Evolutionary conservation across 441 rosid species (phyloP).

Genomic region (Corymbia citriodora): DNA sequence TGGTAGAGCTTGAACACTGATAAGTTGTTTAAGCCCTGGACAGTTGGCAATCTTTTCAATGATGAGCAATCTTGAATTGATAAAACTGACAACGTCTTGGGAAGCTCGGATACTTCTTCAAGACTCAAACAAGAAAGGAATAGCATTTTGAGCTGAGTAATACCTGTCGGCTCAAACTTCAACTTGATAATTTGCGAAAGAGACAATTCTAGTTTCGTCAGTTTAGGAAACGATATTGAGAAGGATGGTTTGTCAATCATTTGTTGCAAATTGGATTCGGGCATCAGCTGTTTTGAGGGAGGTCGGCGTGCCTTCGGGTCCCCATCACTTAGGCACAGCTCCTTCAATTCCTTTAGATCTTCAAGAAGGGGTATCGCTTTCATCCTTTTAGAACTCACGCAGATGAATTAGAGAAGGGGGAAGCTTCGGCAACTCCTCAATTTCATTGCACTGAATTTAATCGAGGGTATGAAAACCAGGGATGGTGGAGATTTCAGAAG

Average conservation of each 20-base stretch:
- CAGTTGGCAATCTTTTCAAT: no score
- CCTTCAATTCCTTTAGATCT: not conserved
- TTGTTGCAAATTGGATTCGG: not conserved
- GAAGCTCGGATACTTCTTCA: no score
- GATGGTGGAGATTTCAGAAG: not conserved
- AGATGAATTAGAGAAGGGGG: not conserved
- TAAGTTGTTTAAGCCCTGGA: no score
- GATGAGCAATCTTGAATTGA: no score
- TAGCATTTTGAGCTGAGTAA: not conserved
- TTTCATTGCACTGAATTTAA: not conserved
- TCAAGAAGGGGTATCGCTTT: not conserved
- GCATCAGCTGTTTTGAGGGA: rapidly evolving
- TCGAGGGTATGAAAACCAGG: not conserved
- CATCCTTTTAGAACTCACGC: not conserved
- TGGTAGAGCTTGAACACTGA: not conserved
- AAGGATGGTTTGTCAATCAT: not conserved
- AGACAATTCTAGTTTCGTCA: not conserved
- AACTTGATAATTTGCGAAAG: not conserved
- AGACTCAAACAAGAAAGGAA: no score
- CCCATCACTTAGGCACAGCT: not conserved
- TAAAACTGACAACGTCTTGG: no score
- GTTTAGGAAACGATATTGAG: not conserved
- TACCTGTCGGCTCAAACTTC: not conserved
- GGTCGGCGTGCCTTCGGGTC: rapidly evolving
- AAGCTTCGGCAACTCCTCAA: not conserved